phyloP scores from a whole-genome alignment of 495 filamentous ascomycete species.

The Amniculicola lignicola region DNA sequence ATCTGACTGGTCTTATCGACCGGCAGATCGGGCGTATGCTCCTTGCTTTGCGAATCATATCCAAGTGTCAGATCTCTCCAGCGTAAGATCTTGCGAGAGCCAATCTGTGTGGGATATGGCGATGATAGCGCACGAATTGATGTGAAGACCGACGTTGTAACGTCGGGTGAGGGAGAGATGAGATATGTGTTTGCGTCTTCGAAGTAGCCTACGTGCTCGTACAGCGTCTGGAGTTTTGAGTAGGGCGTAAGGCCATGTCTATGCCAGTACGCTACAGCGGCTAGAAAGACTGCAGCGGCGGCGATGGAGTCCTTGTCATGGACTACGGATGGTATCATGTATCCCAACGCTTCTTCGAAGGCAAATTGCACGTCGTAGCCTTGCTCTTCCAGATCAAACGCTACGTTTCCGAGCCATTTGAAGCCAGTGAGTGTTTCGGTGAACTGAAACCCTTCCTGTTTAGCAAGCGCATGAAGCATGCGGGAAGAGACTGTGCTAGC shows the following conservation, averaged over 20 bases:
- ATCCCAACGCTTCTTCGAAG: constrained; percentile 72
- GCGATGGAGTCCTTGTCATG: constrained; percentile 71
- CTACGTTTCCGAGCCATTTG: constrained; percentile 62
- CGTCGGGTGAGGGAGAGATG: constrained; percentile 54
- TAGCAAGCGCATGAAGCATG: constrained; percentile 62
- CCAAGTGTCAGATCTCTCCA: constrained; percentile 70
- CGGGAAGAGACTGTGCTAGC: constrained; percentile 64
- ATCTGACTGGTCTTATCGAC: constrained; percentile 61
- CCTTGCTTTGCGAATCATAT: constrained; percentile 57
- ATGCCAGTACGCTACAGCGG: constrained; percentile 54
- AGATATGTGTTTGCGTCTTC: constrained; percentile 68
- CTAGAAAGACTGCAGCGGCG: constrained; percentile 62
- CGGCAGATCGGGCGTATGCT: constrained; percentile 57
- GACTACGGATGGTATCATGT: constrained; percentile 66
- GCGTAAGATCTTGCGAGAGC: constrained; percentile 51
- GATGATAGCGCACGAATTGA: constrained; percentile 51
- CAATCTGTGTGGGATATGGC: constrained; percentile 47
- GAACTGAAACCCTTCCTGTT: constrained; percentile 54
- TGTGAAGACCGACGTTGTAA: constrained; percentile 54
- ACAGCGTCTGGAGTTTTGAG: constrained; percentile 59
- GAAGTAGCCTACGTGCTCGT: constrained; percentile 61
- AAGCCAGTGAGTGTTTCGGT: constrained; percentile 70
- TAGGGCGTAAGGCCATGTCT: constrained; percentile 55
- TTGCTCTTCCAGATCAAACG: constrained; percentile 31
- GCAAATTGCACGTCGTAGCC: constrained; percentile 58